Base-by-base conservation (phyloP, 1,139 yeast species). In the Suhomyces coccinellae region DNA sequence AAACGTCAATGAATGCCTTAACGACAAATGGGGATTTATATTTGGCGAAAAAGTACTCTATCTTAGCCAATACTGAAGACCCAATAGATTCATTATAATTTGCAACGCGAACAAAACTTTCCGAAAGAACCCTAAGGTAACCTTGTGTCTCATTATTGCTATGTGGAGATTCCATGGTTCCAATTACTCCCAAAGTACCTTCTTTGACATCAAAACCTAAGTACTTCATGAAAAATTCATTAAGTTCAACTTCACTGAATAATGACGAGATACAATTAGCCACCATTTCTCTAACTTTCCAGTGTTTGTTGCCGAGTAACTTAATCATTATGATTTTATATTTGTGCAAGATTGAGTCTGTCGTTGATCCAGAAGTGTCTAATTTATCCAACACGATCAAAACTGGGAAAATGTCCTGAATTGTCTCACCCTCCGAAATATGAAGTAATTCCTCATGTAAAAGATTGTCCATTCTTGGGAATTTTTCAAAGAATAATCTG, bases 211-310 rank as follows among this genome's bases (percentile, higher is more conserved):
- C n/a, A 17, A 12, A 22, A 15, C 20, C 33, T 20, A 44, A 27
- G 16, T 45, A 41, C 7, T 33, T 30, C 10, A 31, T n/a, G 6
- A 50, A 30, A 28, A 52, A 41, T 7, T 41, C 45, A 11, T 47
- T 38, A 26, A 60, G 53, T 6, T 57, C 58, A 1, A 58, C 63
- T 17, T 64, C 61, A 9, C 66, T 61, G 2, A 74, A 62, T 47
- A 86, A 65, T 0, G 84, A 67, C 0, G 85, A 79, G 1, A 88
- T 58, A 3, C 90, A 79, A 58, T 85, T 73, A 0, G 97, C 89
- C 0, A 95, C 85, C 78, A 87, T 79, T 59, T 90, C 96, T 49
- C 99, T 75, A 3, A 91, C 76, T 55, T 88, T 89, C 97, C 97
- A 91, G 45, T 75, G 70, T 38, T 65, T 67, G 51, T 81, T 56